Base-by-base conservation (phyloP, 2,329 filamentous ascomycete species). In the Colletotrichum sp. region DNA sequence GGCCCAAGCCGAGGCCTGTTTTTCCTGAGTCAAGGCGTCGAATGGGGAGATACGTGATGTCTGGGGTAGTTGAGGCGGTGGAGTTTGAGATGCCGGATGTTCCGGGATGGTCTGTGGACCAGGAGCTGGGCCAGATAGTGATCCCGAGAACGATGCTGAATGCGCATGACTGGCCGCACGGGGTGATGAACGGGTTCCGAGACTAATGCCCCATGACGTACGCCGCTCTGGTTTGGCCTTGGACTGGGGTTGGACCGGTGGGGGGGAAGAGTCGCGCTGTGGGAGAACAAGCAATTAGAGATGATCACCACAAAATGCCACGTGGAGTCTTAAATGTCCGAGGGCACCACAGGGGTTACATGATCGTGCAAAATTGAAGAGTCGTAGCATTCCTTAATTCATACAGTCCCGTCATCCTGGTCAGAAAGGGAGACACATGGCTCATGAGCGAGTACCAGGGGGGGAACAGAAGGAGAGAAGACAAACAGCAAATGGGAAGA, bases 141-240 rank as follows among this genome's bases (percentile, higher is more conserved):
- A 68, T 68, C 64, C 73, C 30, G 73, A 73, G 24, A 57, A 70
- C 44, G 70, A 75, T 32, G 63, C 52, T 68, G 73, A 75, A 64
- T 52, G 70, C 24, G 62, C 70, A 68, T 73, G 57, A 72, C 57
- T 73, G 69, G 82, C 81, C 74, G 78, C 76, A 72, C 77, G 80
- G 71, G 80, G 44, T 22, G 73, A 78, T 34, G 84, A 81, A 78
- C 82, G 84, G 66, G 81, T 72, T 77, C 84, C 80, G 78, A 85
- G 78, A 75, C 81, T 81, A 80, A 88, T 76, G 65, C 84, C 85
- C 88, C 87, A 89, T 28, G 88, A 89, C 65, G 83, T 82, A 71
- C 87, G 86, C 71, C 86, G 84, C 76, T 86, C 85, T 78, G 80
- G 75, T 82, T 86, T 84, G 78, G 78, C 78, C 78, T 83, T 83